These are phyloP conservation scores for Digitaria exilis DNA, from an alignment of 202 grass and related monocot genomes.

Conservation along the genomic window DNA sequence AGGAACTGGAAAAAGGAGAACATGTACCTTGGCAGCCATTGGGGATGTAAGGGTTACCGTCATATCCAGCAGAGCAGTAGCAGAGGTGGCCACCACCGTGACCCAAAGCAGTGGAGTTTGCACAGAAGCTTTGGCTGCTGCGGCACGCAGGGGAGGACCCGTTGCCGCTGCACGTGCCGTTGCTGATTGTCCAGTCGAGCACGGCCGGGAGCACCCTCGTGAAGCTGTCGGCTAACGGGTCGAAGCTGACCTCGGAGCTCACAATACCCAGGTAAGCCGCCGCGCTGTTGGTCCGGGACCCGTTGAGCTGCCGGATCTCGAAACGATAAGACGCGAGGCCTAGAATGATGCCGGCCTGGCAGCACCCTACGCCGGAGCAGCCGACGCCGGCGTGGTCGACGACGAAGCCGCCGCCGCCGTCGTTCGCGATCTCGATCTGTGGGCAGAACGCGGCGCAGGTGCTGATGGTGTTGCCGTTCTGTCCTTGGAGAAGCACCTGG, in stretches of 20 bases:
- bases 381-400: background rate
- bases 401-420: background rate
- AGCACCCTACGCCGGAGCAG: background rate
- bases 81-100: background rate
- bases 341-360: background rate
- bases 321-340: no score
- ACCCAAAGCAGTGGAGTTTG: background rate
- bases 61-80: background rate
- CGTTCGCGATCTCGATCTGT: background rate
- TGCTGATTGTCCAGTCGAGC: background rate
- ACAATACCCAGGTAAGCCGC: background rate
- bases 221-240: no score
- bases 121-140: background rate
- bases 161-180: background rate
- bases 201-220: background rate
- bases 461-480: no score
- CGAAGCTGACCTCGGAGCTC: background rate
- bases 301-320: no score
- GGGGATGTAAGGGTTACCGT: conserved; percentile 26
- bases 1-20: no score
- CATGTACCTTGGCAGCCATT: conserved; percentile 35
- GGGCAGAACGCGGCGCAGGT: no score
- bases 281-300: no score
- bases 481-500: no score
- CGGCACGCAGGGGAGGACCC: background rate